Evolutionary conservation across 495 filamentous ascomycete genomes (phyloP).

Genomic region (Penicillium samsonianum): DNA sequence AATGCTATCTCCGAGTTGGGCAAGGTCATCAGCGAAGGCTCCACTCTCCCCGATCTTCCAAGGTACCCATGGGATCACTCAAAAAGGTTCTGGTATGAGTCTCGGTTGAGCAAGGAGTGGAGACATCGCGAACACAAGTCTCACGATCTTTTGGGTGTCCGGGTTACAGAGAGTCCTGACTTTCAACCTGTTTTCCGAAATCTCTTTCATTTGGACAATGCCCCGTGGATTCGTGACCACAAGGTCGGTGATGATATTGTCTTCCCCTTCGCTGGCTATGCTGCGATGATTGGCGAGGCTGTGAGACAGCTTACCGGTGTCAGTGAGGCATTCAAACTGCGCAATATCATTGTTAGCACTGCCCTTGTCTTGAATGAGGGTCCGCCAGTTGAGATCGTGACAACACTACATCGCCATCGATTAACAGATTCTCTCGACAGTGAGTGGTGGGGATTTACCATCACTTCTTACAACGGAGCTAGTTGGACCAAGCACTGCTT

Average conservation of each 20-base stretch:
- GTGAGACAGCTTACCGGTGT: constrained; percentile 37
- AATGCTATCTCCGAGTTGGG: background rate
- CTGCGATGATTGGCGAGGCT: constrained; percentile 50
- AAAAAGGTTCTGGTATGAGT: constrained; percentile 6
- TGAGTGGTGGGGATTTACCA: constrained; percentile 49
- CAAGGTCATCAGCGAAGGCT: background rate
- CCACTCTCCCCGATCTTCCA: constrained; percentile 3
- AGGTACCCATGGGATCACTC: constrained; percentile 9
- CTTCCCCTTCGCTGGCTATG: constrained; percentile 49
- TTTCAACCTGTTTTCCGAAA: constrained; percentile 22
- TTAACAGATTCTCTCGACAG: constrained; percentile 40
- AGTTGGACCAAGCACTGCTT: constrained; percentile 46
- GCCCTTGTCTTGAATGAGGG: constrained; percentile 34
- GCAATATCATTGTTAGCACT: constrained; percentile 24
- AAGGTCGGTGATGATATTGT: constrained; percentile 42
- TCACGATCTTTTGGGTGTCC: constrained; percentile 3
- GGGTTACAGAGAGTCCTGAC: constrained; percentile 4
- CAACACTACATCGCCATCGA: constrained; percentile 32
- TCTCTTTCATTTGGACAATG: constrained; percentile 28
- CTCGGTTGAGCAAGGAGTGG: constrained; percentile 4
- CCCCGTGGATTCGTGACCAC: constrained; percentile 35
- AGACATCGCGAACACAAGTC: background rate
- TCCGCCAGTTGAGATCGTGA: constrained; percentile 34
- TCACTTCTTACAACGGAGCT: constrained; percentile 40
- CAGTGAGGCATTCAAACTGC: constrained; percentile 24